Evolutionary conservation across 2,329 filamentous ascomycete species (phyloP).

Genomic region (Monosporascus sp.): DNA sequence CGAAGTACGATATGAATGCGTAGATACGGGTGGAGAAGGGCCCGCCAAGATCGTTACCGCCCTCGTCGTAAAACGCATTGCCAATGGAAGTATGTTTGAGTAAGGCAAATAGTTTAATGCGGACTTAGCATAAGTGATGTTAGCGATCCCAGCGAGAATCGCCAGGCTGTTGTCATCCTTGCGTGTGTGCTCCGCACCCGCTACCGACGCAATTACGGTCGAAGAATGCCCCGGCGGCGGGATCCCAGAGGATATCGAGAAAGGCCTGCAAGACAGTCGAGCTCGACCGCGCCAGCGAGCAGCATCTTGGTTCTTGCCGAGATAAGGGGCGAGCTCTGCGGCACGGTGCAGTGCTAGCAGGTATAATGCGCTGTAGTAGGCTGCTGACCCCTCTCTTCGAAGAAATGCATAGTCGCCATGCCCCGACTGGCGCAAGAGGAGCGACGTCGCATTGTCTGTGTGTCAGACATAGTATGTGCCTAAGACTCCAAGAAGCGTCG

Average conservation of each 20-base stretch:
- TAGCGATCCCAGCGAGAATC: slow-evolving; percentile 34
- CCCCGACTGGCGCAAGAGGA: slow-evolving; percentile 37
- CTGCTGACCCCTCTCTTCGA: slow-evolving; percentile 39
- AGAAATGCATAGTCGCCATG: slow-evolving; percentile 51
- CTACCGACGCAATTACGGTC: slow-evolving; percentile 32
- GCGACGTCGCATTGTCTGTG: slow-evolving; percentile 32
- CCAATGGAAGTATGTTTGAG: slow-evolving; percentile 34
- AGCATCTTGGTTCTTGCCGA: slow-evolving; percentile 28
- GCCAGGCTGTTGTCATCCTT: slow-evolving; percentile 48
- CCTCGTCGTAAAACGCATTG: slow-evolving; percentile 48
- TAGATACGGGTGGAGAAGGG: slow-evolving; percentile 43
- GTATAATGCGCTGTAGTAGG: slow-evolving; percentile 49
- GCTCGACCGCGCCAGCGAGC: slow-evolving; percentile 35
- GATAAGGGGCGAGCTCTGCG: slow-evolving; percentile 33
- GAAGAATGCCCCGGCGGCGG: slow-evolving; percentile 36
- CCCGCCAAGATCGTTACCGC: slow-evolving; percentile 23
- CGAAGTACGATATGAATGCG: slow-evolving; percentile 48
- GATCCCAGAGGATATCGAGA: slow-evolving; percentile 36
- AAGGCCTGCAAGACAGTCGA: slow-evolving; percentile 30
- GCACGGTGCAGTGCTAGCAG: slow-evolving; percentile 40
- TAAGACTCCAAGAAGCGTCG: slow-evolving; percentile 33
- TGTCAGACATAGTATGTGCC: slow-evolving; percentile 41
- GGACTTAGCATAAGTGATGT: slow-evolving; percentile 23
- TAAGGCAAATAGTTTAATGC: slow-evolving; percentile 36
- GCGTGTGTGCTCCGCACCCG: slow-evolving; percentile 35